These are phyloP conservation scores for Simplicillium sp. DNA, from an alignment of 2,329 filamentous ascomycete species.

Conservation along the genomic window DNA sequence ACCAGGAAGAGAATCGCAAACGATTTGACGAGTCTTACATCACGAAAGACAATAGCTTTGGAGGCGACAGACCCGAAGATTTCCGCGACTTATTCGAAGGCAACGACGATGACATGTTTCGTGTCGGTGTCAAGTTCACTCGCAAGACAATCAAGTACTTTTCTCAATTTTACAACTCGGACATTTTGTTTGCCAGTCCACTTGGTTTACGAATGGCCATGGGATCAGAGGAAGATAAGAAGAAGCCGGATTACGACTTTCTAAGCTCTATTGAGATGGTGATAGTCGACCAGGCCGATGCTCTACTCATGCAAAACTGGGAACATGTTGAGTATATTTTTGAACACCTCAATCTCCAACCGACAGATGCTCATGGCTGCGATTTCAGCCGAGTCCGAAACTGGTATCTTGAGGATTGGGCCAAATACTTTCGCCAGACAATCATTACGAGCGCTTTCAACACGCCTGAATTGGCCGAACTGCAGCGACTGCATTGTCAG, in stretches of 20 bases:
- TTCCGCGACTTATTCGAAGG: constrained; percentile 85
- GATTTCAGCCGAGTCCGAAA: constrained; percentile 84
- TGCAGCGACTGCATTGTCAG: constrained; percentile 66
- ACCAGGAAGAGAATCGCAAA: constrained; percentile 92
- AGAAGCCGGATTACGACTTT: constrained; percentile 72
- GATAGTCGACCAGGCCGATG: constrained; percentile 85
- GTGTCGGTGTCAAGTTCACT: constrained; percentile 92
- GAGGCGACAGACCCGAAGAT: constrained; percentile 70
- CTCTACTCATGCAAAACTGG: constrained; percentile 96
- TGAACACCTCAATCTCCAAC: constrained; percentile 82
- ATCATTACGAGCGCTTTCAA: constrained; percentile 74
- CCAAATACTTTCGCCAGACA: constrained; percentile 74
- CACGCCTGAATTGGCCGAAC: constrained; percentile 76
- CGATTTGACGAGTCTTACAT: constrained; percentile 81
- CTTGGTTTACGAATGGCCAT: constrained; percentile 86
- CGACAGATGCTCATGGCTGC: constrained; percentile 80
- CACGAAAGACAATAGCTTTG: constrained; percentile 54
- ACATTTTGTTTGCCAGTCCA: constrained; percentile 87
- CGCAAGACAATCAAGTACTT: constrained; percentile 94
- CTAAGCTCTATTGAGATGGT: constrained; percentile 88
- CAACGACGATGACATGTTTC: constrained; percentile 96
- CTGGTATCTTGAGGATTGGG: constrained; percentile 89
- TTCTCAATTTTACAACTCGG: constrained; percentile 89
- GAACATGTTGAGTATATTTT: constrained; percentile 91
- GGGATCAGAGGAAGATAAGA: constrained; percentile 59